Conservation (phyloP, 768 basidiomycete species). For the Leccinum truebloodii region DNA sequence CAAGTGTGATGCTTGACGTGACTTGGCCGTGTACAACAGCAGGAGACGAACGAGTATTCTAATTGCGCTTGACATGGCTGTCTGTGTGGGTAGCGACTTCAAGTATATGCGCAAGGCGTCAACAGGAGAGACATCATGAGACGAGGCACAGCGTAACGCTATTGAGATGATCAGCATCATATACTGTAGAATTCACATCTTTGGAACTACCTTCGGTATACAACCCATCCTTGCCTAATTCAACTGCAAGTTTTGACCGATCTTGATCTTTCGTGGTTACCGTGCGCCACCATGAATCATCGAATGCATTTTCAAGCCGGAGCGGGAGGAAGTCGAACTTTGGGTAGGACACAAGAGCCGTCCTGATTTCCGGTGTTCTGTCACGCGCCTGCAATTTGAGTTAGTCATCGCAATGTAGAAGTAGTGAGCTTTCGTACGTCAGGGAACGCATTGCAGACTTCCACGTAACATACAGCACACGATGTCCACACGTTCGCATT, state of each 20-base stretch:
- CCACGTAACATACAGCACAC: slow-evolving; percentile 68
- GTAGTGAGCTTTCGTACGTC: slow-evolving; percentile 45
- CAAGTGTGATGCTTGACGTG: slow-evolving; percentile 67
- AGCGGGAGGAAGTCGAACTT: slow-evolving; percentile 61
- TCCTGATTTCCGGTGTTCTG: slow-evolving; percentile 51
- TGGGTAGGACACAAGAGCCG: slow-evolving; percentile 47
- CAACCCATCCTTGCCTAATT: slow-evolving; percentile 56
- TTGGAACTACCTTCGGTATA: slow-evolving; percentile 29
- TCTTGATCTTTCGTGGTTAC: slow-evolving; percentile 37
- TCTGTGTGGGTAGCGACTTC: slow-evolving; percentile 69
- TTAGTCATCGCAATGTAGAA: slow-evolving; percentile 5
- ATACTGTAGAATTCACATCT: neutral
- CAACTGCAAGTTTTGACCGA: slow-evolving; percentile 39
- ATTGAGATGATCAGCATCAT: slow-evolving; percentile 6
- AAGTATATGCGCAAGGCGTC: slow-evolving; percentile 52
- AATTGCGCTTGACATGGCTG: slow-evolving; percentile 61
- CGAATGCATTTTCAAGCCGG: slow-evolving; percentile 75
- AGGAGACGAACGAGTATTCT: slow-evolving; percentile 65
- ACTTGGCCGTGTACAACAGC: slow-evolving; percentile 63
- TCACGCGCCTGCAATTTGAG: slow-evolving; percentile 48
- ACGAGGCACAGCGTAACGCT: slow-evolving; percentile 27
- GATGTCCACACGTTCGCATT: slow-evolving; percentile 62
- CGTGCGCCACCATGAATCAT: slow-evolving; percentile 61
- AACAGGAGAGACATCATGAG: slow-evolving; percentile 18
- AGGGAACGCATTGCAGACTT: slow-evolving; percentile 59